A percentile compares a stretch with the other conserved stretches of the same genome.
Conservation (phyloP, 2,329 filamentous ascomycete species). For the Beauveria sp. region DNA sequence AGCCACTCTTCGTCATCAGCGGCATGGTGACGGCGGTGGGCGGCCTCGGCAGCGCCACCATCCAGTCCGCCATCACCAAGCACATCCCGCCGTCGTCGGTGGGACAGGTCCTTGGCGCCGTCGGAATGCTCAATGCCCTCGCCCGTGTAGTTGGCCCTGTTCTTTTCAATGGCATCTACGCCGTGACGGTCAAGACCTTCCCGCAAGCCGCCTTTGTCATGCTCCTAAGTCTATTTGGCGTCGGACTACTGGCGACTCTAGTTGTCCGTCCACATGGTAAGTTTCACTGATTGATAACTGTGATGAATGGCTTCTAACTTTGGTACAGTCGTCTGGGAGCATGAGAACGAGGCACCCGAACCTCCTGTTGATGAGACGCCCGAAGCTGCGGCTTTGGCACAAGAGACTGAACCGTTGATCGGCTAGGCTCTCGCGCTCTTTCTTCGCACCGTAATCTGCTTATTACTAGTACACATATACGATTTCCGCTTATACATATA, state of each 20-base stretch:
- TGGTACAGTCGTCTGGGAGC: slow-evolving; percentile 1
- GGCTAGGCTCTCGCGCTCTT: neutral
- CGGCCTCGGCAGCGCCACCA: slow-evolving; percentile 75
- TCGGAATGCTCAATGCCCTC: slow-evolving; percentile 76
- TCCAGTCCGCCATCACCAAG: slow-evolving; percentile 81
- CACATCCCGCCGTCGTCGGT: slow-evolving; percentile 78
- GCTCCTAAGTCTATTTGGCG: slow-evolving; percentile 56
- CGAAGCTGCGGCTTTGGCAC: neutral
- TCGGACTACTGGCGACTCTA: slow-evolving; percentile 59
- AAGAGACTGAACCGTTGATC: neutral
- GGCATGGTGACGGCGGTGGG: slow-evolving; percentile 71
- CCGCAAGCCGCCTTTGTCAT: slow-evolving; percentile 79
- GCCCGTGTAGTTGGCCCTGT: slow-evolving; percentile 72
- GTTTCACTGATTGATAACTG: slow-evolving; percentile 24
- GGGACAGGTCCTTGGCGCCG: slow-evolving; percentile 81
- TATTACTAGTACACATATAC: neutral
- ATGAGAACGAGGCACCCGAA: slow-evolving; percentile 5
- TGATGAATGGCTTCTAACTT: neutral
- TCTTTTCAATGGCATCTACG: slow-evolving; percentile 81
- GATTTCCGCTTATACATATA: neutral
- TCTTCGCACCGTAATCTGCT: neutral
- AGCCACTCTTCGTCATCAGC: slow-evolving; percentile 59
- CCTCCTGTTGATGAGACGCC: neutral
- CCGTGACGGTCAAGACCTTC: slow-evolving; percentile 67
- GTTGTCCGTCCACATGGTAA: slow-evolving; percentile 68